phyloP scores from a whole-genome alignment of 2,329 filamentous ascomycete genomes.

The Elsinoe australis region DNA sequence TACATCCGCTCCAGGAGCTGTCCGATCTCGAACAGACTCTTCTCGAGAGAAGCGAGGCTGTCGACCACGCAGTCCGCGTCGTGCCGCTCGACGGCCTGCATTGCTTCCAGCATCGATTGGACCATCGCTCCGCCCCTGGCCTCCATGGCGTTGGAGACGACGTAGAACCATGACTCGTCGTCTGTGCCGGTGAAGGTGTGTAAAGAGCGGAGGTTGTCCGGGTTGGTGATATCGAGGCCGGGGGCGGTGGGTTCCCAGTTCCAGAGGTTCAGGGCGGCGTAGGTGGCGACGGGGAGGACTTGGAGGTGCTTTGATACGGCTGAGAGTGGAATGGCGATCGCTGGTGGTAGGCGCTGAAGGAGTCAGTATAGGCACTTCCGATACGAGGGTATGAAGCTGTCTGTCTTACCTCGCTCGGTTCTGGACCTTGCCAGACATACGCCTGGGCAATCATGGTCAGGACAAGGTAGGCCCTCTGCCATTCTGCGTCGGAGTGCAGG shows the following conservation, averaged over 20 bases:
- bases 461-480: constrained; percentile 13
- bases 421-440: constrained; percentile 13
- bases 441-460: constrained; percentile 8
- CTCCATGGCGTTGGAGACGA: constrained; percentile 48
- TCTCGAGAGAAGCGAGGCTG: constrained; percentile 35
- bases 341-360: not conserved
- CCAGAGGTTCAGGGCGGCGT: constrained; percentile 17
- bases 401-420: constrained; percentile 3
- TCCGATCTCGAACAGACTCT: constrained; percentile 38
- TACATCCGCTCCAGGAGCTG: constrained; percentile 44
- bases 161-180: constrained; percentile 34
- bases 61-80: constrained; percentile 34
- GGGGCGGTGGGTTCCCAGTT: constrained; percentile 11
- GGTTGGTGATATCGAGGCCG: constrained; percentile 8
- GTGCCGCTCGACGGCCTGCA: constrained; percentile 37
- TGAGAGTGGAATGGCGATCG: constrained; percentile 19
- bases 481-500: not conserved
- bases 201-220: constrained; percentile 7
- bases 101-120: constrained; percentile 40
- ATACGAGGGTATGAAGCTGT: not conserved
- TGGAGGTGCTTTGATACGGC: constrained; percentile 6
- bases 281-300: constrained; percentile 18
- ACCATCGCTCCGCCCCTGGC: constrained; percentile 43
- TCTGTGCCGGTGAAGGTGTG: constrained; percentile 12
- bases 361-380: not conserved